Percentiles rank a stretch among this genome's conserved stretches.
These are phyloP conservation scores for Suillus fuscotomentosus DNA, from an alignment of 768 basidiomycete genomes.

Conservation along the genomic window DNA sequence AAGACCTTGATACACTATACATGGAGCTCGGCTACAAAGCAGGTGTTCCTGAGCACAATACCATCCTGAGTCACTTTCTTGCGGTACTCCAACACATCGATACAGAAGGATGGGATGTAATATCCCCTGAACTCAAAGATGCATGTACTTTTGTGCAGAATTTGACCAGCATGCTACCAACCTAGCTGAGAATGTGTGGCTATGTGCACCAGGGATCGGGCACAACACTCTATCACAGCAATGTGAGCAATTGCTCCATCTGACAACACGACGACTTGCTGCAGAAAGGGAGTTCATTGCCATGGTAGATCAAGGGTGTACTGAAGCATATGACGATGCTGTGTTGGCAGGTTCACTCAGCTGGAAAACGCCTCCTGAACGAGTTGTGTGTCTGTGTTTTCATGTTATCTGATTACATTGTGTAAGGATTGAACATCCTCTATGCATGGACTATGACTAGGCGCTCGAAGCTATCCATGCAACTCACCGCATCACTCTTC, in stretches of 20 bases:
- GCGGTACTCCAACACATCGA: neutral
- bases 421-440: too few relatives aligned
- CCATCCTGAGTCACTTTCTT: neutral
- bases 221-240: neutral
- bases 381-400: neutral
- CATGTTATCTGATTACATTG: neutral
- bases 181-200: neutral
- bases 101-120: neutral
- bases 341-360: neutral
- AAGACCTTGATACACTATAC: neutral
- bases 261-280: neutral
- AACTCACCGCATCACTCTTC: too few relatives aligned
- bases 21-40: neutral
- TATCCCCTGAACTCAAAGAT: neutral
- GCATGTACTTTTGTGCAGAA: neutral
- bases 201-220: neutral
- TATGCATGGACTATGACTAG: too few relatives aligned
- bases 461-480: too few relatives aligned
- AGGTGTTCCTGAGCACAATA: neutral
- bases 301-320: neutral
- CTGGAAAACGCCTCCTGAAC: neutral
- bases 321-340: neutral
- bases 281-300: neutral
- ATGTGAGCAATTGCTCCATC: neutral
- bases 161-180: neutral